Base-by-base conservation (phyloP, 2,329 filamentous ascomycete species). In the Hypoxylon sp. region DNA sequence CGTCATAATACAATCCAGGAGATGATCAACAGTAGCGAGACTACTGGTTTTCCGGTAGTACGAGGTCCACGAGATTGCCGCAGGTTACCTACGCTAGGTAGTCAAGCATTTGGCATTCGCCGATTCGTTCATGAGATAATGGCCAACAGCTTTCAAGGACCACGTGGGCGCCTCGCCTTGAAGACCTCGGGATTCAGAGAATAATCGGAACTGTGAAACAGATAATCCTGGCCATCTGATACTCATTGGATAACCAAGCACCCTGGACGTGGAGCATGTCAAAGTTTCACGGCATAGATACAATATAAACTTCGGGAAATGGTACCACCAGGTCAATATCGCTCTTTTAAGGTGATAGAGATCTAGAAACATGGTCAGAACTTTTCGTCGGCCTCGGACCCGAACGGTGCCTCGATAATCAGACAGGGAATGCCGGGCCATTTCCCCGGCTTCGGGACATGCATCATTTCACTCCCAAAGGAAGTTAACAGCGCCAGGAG, bases 241-340 rank as follows among this genome's bases (percentile, higher is more conserved):
- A 42, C 33, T 12, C 16, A 18, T 30, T 36, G 22, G 26, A 33
- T 36, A 44, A 50, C 57, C 24, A 42, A 50, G 54, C 49, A 44
- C 42, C 49, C 45, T 64, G 54, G 38, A 49, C 53, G 52, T 50
- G 51, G 51, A 54, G 53, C 57, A 61, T 65, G 18, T 14, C 20
- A n/a, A 22, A 52, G 52, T 24, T 16, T 11, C 45, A 56, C 61
- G 49, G 48, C 52, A 59, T 65, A 61, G n/a, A 4, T 16, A 40
- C 61, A 52, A 52, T 52, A 62, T 65, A 64, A 54, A 46, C 53
- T 61, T 65, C 57, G 57, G 65, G 33, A 48, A 52, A 28, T 42
- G 18, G 16, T 40, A 11, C 36, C 49, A 46, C 46, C 30, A 42
- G 26, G 11, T 51, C 22, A 11, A 54, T 56, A 51, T 58, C 36